Base-by-base conservation (phyloP, 1,284 basidiomycete species). In the Golubevia pallescens region DNA sequence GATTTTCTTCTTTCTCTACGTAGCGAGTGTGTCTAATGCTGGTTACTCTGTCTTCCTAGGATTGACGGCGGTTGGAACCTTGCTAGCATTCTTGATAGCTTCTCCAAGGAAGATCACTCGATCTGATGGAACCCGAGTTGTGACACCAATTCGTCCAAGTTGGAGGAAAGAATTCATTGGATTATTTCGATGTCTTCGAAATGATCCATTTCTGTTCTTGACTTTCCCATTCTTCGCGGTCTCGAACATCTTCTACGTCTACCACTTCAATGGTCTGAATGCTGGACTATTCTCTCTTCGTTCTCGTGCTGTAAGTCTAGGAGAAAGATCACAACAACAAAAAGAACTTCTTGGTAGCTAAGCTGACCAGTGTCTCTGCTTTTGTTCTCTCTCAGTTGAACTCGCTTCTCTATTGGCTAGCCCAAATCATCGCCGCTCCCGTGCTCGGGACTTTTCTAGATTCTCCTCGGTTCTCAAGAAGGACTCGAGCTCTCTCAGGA, bases 361-460 rank as follows among this genome's bases (percentile, higher is more conserved):
- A n/a, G n/a, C n/a, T n/a, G n/a, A n/a, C n/a, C n/a, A n/a, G n/a
- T n/a, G n/a, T n/a, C n/a, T n/a, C n/a, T 38, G 3, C 34, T 38
- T 38, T 38, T 10, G 5, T 38, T 38, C 34, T 38, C 34, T 56
- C 54, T 5, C 24, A 56, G 28, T 73, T 81, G 63, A 80, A 78
- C 70, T 73, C 67, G 53, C 57, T 80, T n/a, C 71, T 81, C 60
- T 81, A 81, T 66, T 81, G 79, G 79, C 66, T 78, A 38, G 65
- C 69, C 52, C 79, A 81, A 69, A 81, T 81, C 75, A 68, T 70
- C 0, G 74, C 71, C 13, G 65, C 71, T 23, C 51, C 74, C 34
- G 52, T 63, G 32, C 60, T 81, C 21, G 77, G 78, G 10, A 67
- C 71, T 60, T 48, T 81, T 10, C 68, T 80, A 20, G 79, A 81